Evolutionary conservation across 2,329 filamentous ascomycete species (phyloP), one percentile per base, ranked within the genome.

Genomic region (Xylaria digitata): DNA sequence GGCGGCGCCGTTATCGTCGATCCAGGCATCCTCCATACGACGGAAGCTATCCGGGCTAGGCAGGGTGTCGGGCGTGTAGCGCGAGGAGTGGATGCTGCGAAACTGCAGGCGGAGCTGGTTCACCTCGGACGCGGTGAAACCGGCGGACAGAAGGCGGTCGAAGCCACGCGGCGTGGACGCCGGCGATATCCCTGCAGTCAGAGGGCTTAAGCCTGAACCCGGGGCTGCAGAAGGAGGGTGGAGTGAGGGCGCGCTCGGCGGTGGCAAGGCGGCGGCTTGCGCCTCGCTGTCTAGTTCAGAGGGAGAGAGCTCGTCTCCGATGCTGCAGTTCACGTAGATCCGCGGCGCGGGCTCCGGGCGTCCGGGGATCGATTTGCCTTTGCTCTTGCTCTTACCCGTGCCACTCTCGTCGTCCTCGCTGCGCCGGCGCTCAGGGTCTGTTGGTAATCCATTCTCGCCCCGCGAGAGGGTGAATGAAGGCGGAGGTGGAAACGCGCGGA

Each of bases 281-380:
- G 86, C 85, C 81, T 97, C 94, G 15, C 84, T 85, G 1, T 84
- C 85, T 23, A 98, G 86, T 65, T 97, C 93, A 0, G 83, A 76
- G 13, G 86, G 77, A 0, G 90, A 87, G 13, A 98, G 85, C 30
- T 87, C 83, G 78, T 92, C 89, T 61, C 94, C 94, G 65, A 98
- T 92, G 70, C 93, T 95, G 84, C 95, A 98, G 82, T 97, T 96
- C 68, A 98, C 90, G 78, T 97, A 97, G 74, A 97, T 87, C 50
- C 91, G 86, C 43, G 83, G 82, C 1, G 80, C 70, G 37, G 81
- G 77, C 15, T 77, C 75, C 8, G 79, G 78, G 7, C 83, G 82
- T 34, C 84, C 83, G 37, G 84, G 85, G 5, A 90, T 78, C 0
- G 86, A 86, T 66, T 96, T 96, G 53, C 91, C 92, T 74, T 93